Evolutionary conservation across 1,139 yeast genomes (phyloP).

Genomic region (Hemisphaericaspora subhashii): DNA sequence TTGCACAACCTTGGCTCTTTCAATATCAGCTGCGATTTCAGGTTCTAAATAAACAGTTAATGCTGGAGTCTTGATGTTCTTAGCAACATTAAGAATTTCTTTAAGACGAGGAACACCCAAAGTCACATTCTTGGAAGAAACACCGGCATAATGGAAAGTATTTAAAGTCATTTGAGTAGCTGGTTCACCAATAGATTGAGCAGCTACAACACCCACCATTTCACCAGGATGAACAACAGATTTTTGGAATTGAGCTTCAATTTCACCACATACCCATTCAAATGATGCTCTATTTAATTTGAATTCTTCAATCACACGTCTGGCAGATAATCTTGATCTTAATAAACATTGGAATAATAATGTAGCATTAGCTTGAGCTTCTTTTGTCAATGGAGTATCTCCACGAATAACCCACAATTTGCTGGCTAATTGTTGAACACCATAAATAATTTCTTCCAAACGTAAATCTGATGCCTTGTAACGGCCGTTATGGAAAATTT

Average conservation of each 20-base stretch:
- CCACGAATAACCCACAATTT: slow-evolving; percentile 84
- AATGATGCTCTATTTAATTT: slow-evolving; percentile 82
- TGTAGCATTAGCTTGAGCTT: slow-evolving; percentile 94
- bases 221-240: slow-evolving; percentile 98
- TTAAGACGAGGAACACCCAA: slow-evolving; percentile 99
- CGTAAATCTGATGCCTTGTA: slow-evolving; percentile 88
- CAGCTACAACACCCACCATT: slow-evolving; percentile 99
- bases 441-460: slow-evolving; percentile 71
- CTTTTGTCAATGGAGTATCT: slow-evolving; percentile 64
- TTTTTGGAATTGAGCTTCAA: slow-evolving; percentile 90
- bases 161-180: slow-evolving; percentile 99
- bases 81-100: slow-evolving; percentile 98
- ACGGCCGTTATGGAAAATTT: slow-evolving; percentile 91
- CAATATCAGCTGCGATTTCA: slow-evolving; percentile 83
- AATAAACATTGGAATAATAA: slow-evolving; percentile 85
- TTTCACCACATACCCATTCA: slow-evolving; percentile 94
- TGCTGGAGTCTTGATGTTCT: slow-evolving; percentile 98
- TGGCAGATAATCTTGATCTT: slow-evolving; percentile 87
- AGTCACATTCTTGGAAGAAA: slow-evolving; percentile 97
- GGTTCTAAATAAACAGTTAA: slow-evolving; percentile 85
- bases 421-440: slow-evolving; percentile 69
- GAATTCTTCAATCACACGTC: slow-evolving; percentile 90
- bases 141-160: slow-evolving; percentile 99
- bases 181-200: slow-evolving; percentile 99
- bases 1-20: slow-evolving; percentile 90